Base-by-base conservation (phyloP, 352 stramenopile species). In the Nothophytophthora sp. region DNA sequence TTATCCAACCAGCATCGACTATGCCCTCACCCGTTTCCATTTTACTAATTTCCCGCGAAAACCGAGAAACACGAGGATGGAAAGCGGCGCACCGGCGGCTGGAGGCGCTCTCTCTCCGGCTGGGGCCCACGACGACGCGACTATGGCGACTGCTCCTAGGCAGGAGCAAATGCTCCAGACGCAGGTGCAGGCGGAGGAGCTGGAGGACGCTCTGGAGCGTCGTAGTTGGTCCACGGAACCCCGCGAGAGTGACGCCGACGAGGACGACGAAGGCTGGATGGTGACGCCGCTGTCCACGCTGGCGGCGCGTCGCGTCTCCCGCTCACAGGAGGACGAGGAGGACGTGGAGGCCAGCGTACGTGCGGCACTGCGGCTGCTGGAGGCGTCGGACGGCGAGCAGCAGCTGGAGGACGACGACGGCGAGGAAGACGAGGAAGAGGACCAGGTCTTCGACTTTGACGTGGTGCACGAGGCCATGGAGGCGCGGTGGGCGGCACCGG, bases 311-410 rank as follows among this genome's bases (percentile, higher is more conserved):
- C 37, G 41, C 43, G n/a, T 22, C 4, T 7, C 22, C 20, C 47
- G 16, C 24, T n/a, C n/a, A 3, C 46, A 71, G 9, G 53, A 56
- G n/a, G 50, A 66, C 7, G 69, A 63, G 33, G 64, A 67, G 10
- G 63, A 75, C 33, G 58, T 87, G n/a, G 80, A 87, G 38, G 60
- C 57, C 6, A 81, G 59, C 37, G 73, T 91, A 7, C 56, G 65
- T 3, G 70, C 66, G 32, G 80, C 77, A 23, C 45, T 90, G 50
- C 54, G 60, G 36, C 58, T 88, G 12, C 34, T 91, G 23, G 76
- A 85, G 22, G 46, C 67, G 43, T 67, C 38, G 13, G 43, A 57
- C 25, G 28, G 38, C 20, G 25, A 27, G 13, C 13, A 20, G 4
- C 59, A 73, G 3, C 34, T 30, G 9, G 30, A 12, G 18, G 50